Base-by-base conservation (phyloP, 305 asterid genomes). In the Petunia hybrid region DNA sequence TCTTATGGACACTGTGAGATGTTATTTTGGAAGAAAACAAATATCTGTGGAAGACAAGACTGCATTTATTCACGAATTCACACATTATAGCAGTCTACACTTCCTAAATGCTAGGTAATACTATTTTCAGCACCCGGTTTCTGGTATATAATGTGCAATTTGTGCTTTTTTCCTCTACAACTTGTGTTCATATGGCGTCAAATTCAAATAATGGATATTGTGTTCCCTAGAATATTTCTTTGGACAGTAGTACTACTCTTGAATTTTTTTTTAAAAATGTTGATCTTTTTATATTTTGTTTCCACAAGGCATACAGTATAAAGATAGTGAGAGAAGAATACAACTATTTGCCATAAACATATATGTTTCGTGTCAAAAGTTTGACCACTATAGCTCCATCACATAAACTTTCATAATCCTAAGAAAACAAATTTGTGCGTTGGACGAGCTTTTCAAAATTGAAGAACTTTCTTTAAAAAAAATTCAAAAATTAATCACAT, bases 1-100 rank as follows among this genome's bases (percentile, higher is more conserved):
- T 31, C 82, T 96, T 70, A 77, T 94, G 60, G 87, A 91, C 77
- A 83, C 94, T 0, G 82, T 87, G 1, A 82, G 31, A 4, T 83
- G 85, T 48, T 82, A 82, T 80, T 91, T 89, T 16, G 73, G 77
- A 3, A 62, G n/a, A 1, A 74, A 79, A 0, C 86, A 82, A 13
- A 64, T 77, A 38, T 74, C 85, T 12, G 40, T 2, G 3, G 88
- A 90, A 6, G 82, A 91, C 36, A 89, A 78, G 14, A 80, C 36
- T 53, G 85, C 86, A 1, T 92, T 96, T 38, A 61, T 89, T 0
- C 41, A 41, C 0, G 91, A 92, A 76, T 87, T 96, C 77, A 64
- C 87, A 74, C 82, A 46, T 4, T 85, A 84, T 45, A 67, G 38
- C 74, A 53, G 39, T 65, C 36, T 3, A 0, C 8, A 51, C 78